These are phyloP conservation scores for Boletus pseudo-olivaceus DNA, from an alignment of 768 basidiomycete genomes.

Conservation along the genomic window DNA sequence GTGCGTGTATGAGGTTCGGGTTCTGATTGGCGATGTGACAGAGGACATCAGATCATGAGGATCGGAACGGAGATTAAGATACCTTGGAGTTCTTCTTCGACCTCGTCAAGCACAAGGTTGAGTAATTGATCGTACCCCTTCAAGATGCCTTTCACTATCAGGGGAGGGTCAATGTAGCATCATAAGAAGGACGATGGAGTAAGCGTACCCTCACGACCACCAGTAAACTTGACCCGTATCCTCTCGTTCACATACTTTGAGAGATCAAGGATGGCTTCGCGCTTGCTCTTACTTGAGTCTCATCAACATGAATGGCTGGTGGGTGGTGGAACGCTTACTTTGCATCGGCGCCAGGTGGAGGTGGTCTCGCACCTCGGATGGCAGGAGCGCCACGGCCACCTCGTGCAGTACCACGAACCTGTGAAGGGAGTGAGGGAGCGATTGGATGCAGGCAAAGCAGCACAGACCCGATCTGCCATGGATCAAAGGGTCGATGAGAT, in stretches of 20 bases:
- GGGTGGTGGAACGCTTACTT: constrained; percentile 22
- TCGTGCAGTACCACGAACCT: constrained; percentile 61
- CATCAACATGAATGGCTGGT: constrained; percentile 25
- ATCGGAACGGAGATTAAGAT: constrained; percentile 20
- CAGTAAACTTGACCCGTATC: constrained; percentile 96
- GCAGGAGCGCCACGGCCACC: constrained; percentile 43
- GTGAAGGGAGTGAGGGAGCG: constrained; percentile 25
- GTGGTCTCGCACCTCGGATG: constrained; percentile 18
- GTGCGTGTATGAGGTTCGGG: constrained; percentile 59
- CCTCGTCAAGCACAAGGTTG: constrained; percentile 96
- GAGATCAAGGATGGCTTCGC: constrained; percentile 94
- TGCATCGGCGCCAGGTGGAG: constrained; percentile 16
- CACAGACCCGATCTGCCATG: constrained; percentile 34
- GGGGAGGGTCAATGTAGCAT: background rate
- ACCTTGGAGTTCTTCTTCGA: constrained; percentile 80
- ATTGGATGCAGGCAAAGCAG: background rate
- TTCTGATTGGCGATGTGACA: constrained; percentile 37
- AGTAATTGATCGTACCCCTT: constrained; percentile 97
- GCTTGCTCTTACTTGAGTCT: constrained; percentile 45
- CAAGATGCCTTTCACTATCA: constrained; percentile 79
- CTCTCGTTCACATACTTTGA: constrained; percentile 90
- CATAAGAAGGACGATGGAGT: background rate
- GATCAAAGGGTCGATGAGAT: background rate
- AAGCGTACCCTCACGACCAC: constrained; percentile 83
- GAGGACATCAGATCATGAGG: constrained; percentile 9